Evolutionary conservation across 2,329 filamentous ascomycete species (phyloP).

Genomic region (Gliomastix tumulicola): DNA sequence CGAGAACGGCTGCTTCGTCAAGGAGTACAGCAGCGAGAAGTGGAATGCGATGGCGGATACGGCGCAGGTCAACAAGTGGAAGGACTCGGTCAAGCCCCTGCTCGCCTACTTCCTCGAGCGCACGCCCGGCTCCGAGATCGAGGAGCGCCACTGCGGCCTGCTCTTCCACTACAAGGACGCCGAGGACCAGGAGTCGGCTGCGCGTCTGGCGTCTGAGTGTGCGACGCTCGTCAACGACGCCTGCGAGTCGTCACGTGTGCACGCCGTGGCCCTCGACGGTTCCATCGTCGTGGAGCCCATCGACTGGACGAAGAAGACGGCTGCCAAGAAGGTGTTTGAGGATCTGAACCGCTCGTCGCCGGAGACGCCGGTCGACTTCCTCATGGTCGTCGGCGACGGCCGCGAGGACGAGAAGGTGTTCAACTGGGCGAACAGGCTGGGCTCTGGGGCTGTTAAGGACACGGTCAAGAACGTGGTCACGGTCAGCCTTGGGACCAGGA

Average conservation of each 20-base stretch:
- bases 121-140: slow-evolving; percentile 79
- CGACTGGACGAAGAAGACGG: slow-evolving; percentile 82
- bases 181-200: slow-evolving; percentile 68
- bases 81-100: slow-evolving; percentile 73
- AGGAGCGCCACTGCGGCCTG: slow-evolving; percentile 85
- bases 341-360: slow-evolving; percentile 36
- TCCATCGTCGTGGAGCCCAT: slow-evolving; percentile 79
- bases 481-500: slow-evolving; percentile 78
- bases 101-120: slow-evolving; percentile 86
- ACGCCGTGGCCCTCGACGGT: slow-evolving; percentile 74
- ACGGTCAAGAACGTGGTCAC: slow-evolving; percentile 67
- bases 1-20: slow-evolving; percentile 90
- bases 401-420: slow-evolving; percentile 93
- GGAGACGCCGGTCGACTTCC: slow-evolving; percentile 59
- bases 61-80: slow-evolving; percentile 68
- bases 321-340: slow-evolving; percentile 67
- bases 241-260: slow-evolving; percentile 75
- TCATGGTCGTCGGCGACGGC: slow-evolving; percentile 85
- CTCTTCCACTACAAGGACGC: slow-evolving; percentile 85
- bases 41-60: slow-evolving; percentile 78
- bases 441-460: slow-evolving; percentile 32
- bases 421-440: slow-evolving; percentile 81
- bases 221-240: slow-evolving; percentile 94
- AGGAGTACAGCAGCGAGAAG: slow-evolving; percentile 56
- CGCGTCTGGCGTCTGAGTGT: slow-evolving; percentile 79